phyloP scores from a whole-genome alignment of 2,329 filamentous ascomycete species.

The Lecanicillium sp. region DNA sequence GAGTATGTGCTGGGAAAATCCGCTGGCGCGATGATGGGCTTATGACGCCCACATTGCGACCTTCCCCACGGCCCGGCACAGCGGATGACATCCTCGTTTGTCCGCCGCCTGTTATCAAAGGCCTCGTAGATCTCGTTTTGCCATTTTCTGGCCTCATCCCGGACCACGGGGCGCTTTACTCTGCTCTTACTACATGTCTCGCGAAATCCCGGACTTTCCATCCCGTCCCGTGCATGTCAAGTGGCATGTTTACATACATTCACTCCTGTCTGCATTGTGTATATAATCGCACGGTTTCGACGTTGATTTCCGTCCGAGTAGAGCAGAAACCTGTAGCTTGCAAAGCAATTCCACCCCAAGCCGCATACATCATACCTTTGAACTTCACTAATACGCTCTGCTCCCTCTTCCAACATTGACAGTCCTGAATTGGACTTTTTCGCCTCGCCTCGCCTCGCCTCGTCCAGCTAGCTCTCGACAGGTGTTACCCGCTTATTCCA shows the following conservation, averaged over 20 bases:
- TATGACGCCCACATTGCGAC: constrained; percentile 8
- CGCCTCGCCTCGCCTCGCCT: not conserved
- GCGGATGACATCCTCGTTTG: too few relatives aligned
- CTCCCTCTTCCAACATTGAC: not conserved
- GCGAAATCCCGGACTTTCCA: constrained; percentile 7
- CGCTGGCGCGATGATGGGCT: constrained; percentile 2
- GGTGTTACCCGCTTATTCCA: constrained; percentile 5
- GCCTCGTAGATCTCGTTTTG: not conserved
- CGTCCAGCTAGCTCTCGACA: not conserved
- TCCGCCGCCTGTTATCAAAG: not conserved
- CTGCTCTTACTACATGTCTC: constrained; percentile 8
- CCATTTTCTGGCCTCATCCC: constrained; percentile 7
- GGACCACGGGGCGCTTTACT: not conserved
- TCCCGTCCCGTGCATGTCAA: too few relatives aligned
- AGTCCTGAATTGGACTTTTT: too few relatives aligned
- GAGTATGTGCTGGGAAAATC: too few relatives aligned
- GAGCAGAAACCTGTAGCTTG: too few relatives aligned
- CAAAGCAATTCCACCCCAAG: too few relatives aligned
- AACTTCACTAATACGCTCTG: not conserved
- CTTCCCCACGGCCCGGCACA: not conserved
- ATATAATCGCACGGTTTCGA: not conserved
- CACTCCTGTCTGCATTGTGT: not conserved
- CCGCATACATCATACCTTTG: too few relatives aligned
- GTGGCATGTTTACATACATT: too few relatives aligned
- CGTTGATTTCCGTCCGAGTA: too few relatives aligned